phyloP scores from a whole-genome alignment of 805 yeast genomes.

The Kurtzmaniella fragi region DNA sequence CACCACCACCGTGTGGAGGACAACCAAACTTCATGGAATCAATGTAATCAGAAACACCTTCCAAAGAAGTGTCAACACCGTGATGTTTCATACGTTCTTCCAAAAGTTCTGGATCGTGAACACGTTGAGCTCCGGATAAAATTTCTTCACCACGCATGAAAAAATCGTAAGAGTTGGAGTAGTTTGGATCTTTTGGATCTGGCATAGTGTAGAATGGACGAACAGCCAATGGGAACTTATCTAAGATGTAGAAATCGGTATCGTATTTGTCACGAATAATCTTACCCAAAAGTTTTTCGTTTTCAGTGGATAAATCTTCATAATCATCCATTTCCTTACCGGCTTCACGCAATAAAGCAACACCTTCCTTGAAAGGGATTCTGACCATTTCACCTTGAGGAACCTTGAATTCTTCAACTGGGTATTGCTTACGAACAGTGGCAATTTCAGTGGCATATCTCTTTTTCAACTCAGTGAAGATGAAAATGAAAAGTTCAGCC shows the following conservation, averaged over 20 bases:
- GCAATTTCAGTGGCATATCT: slow-evolving; percentile 84
- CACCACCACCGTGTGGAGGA: slow-evolving; percentile 99
- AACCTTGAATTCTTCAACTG: slow-evolving; percentile 94
- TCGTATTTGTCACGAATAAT: slow-evolving; percentile 89
- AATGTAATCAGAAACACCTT: slow-evolving; percentile 86
- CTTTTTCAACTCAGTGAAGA: slow-evolving; percentile 75
- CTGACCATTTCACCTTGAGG: slow-evolving; percentile 96
- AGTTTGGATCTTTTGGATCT: slow-evolving; percentile 83
- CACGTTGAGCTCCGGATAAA: slow-evolving; percentile 98
- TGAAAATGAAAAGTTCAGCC: slow-evolving; percentile 76
- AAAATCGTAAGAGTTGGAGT: slow-evolving; percentile 97
- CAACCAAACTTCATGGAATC: slow-evolving; percentile 94
- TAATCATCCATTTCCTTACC: slow-evolving; percentile 84
- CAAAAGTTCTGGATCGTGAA: slow-evolving; percentile 86
- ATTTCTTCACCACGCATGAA: slow-evolving; percentile 99
- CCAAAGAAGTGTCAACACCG: slow-evolving; percentile 72
- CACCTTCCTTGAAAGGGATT: slow-evolving; percentile 86
- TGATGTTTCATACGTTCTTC: slow-evolving; percentile 76
- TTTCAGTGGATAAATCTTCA: slow-evolving; percentile 90
- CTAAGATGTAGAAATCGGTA: slow-evolving; percentile 96
- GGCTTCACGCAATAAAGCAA: slow-evolving; percentile 75
- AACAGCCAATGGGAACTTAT: slow-evolving; percentile 93
- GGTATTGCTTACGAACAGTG: slow-evolving; percentile 87
- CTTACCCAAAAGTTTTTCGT: slow-evolving; percentile 89
- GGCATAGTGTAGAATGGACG: slow-evolving; percentile 99